Evolutionary conservation across 257 asterid species (phyloP), one percentile per base, ranked within the genome.

Genomic region (Schizonepeta tenuifolia): DNA sequence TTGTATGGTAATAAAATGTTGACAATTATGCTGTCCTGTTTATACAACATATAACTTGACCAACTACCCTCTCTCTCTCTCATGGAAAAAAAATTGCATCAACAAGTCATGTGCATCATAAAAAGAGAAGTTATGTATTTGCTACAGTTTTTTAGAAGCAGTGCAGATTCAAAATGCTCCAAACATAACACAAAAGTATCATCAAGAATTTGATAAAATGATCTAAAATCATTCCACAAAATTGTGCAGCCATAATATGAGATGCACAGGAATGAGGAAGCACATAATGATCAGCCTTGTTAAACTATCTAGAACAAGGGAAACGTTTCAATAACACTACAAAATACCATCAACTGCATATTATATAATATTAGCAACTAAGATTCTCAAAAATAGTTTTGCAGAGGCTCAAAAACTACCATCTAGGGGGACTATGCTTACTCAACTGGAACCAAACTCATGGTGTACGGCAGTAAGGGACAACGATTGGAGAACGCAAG

Each of bases 401-500:
- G 33, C 33, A 28, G 5, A 28, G 33, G 33, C 9, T 20, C 14
- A 53, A 53, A 53, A 9, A 20, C 54, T n/a, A 54, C 2, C 8
- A 36, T 9, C 33, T 3, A n/a, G n/a, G 0, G 0, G 33, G 5
- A 28, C 72, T 65, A 75, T 18, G 57, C 77, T 44, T 56, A 20
- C 59, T 14, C 70, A 68, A 85, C 69, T 4, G 90, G 96, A 76
- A 72, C 90, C 81, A 90, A 69, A 75, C 87, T 88, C 89, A 87
- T 83, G 31, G 81, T 13, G 44, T 90, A 88, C 3, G 97, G 87
- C n/a, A n/a, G n/a, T n/a, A n/a, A n/a, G n/a, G n/a, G 24, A 87
- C 71, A 26, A 88, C 87, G 20, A 81, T 80, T 1, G 96, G 93
- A 51, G 75, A 72, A 67, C 65, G 71, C 75, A 80, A 46, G 22